Evolutionary conservation across 2,329 filamentous ascomycete species (phyloP).

Genomic region (Colletotrichum horii): DNA sequence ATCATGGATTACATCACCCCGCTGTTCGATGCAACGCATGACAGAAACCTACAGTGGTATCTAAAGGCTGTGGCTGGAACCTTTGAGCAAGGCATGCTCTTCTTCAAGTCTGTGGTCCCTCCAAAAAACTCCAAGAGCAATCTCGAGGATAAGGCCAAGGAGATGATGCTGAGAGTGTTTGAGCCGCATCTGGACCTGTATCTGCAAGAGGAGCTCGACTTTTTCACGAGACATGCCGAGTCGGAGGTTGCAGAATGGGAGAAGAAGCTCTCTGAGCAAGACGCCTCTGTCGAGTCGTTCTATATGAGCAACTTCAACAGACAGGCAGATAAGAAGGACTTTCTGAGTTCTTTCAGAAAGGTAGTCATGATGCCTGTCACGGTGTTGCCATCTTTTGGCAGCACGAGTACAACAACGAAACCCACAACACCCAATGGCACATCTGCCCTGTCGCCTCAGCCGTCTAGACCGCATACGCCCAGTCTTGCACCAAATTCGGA

Average conservation of each 20-base stretch:
- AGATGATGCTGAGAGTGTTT: conserved; percentile 75
- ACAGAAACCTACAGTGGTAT: conserved; percentile 76
- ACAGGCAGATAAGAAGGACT: conserved; percentile 95
- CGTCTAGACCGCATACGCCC: conserved; percentile 57
- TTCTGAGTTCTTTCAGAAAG: conserved; percentile 95
- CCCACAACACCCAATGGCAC: conserved; percentile 32
- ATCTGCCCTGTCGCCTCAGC: conserved; percentile 37
- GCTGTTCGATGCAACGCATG: conserved; percentile 86
- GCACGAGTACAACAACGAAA: conserved; percentile 23
- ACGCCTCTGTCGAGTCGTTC: conserved; percentile 88
- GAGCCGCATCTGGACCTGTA: conserved; percentile 95
- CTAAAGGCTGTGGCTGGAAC: conserved; percentile 85
- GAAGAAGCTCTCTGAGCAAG: conserved; percentile 87
- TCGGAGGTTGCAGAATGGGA: conserved; percentile 85
- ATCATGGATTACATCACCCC: conserved; percentile 85
- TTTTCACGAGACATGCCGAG: conserved; percentile 79
- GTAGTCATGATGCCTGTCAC: conserved; percentile 99
- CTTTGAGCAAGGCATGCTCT: conserved; percentile 84
- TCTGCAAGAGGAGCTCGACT: conserved; percentile 86
- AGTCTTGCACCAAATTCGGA: conserved; percentile 41
- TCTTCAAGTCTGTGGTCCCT: conserved; percentile 73
- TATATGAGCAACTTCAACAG: conserved; percentile 96
- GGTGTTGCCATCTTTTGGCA: conserved; percentile 72
- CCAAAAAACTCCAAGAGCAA: conserved; percentile 66
- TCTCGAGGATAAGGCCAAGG: conserved; percentile 68